Evolutionary conservation across 345 rosid genomes (phyloP), one percentile per base, ranked within the genome.

Genomic region (Durio zibethinus): DNA sequence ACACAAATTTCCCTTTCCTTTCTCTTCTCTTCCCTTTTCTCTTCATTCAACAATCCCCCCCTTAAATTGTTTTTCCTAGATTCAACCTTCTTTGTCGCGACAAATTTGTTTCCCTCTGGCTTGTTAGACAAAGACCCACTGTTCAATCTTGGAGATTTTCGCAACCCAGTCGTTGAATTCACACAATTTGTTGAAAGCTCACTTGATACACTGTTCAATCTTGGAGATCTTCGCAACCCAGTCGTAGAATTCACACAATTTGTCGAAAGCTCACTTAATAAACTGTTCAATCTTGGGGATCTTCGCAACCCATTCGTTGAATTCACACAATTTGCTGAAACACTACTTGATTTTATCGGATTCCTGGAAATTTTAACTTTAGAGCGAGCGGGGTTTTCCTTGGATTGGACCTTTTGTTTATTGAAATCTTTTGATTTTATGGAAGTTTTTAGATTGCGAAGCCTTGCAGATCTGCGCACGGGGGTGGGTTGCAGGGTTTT

Each of bases 391-490:
- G 43, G 77, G 69, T 36, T 38, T 67, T 76, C 72, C 61, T 25
- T 7, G 66, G 59, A n/a, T 67, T 54, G 76, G 21, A 53, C 25
- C 35, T 78, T 70, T 50, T 12, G 54, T 69, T 71, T 35, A 4
- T 27, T 62, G 20, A 21, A 67, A 21, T 82, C 53, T 31, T 15
- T 73, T n/a, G 68, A 23, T 18, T 74, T 73, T 21, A 68, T 64
- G 73, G 75, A 31, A 53, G 33, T 75, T 4, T 65, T 73, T n/a
- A 0, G 68, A 52, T 63, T 52, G 52, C 57, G 75, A 56, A 88
- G 75, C 86, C 91, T 86, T 57, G 85, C 74, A 18, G 90, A 87
- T 54, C 86, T 78, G 31, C 92, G 88, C 67, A 79, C 67, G 20
- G n/a, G n/a, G 18, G 20, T 50, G 27, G 80, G 75, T 74, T 65